These are phyloP conservation scores for Pleoardoris graminearum DNA, from an alignment of 2,329 filamentous ascomycete species.

Conservation along the genomic window DNA sequence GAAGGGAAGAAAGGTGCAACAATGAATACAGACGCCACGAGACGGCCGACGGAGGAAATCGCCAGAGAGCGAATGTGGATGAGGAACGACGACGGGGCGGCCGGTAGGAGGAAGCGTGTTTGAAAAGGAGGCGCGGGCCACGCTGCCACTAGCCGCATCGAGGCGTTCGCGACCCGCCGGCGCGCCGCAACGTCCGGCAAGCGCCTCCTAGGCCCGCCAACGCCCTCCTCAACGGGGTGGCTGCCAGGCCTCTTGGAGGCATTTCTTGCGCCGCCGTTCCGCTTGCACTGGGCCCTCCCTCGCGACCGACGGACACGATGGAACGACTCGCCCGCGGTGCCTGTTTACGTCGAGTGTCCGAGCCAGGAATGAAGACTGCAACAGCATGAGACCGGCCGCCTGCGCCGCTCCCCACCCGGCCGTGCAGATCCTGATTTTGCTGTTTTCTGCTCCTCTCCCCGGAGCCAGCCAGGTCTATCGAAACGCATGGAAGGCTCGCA, in stretches of 20 bases:
- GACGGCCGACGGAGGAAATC: constrained; percentile 9
- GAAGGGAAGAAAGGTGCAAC: constrained; percentile 38
- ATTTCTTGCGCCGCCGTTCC: constrained; percentile 3
- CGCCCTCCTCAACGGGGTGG: too few relatives aligned
- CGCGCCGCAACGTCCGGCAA: too few relatives aligned
- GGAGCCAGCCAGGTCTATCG: too few relatives aligned
- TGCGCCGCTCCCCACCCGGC: constrained; percentile 4
- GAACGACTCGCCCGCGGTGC: background rate
- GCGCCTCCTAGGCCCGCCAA: too few relatives aligned
- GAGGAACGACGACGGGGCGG: constrained; percentile 11
- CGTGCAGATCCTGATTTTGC: constrained; percentile 7
- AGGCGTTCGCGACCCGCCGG: background rate
- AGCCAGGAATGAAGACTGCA: constrained; percentile 2
- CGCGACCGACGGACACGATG: too few relatives aligned
- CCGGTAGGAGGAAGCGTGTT: constrained; percentile 15
- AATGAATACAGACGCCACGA: constrained; percentile 32
- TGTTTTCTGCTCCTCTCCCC: too few relatives aligned
- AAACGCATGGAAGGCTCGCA: background rate
- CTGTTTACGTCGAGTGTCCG: constrained; percentile 4
- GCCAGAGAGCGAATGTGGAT: constrained; percentile 21
- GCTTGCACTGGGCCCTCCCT: background rate
- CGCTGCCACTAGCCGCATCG: constrained; percentile 9
- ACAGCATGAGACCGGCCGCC: constrained; percentile 5
- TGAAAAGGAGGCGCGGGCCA: constrained; percentile 19
- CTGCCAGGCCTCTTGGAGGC: too few relatives aligned